These are phyloP conservation scores for Stylosanthes scabra DNA, from an alignment of 331 rosid genomes.

Conservation along the genomic window DNA sequence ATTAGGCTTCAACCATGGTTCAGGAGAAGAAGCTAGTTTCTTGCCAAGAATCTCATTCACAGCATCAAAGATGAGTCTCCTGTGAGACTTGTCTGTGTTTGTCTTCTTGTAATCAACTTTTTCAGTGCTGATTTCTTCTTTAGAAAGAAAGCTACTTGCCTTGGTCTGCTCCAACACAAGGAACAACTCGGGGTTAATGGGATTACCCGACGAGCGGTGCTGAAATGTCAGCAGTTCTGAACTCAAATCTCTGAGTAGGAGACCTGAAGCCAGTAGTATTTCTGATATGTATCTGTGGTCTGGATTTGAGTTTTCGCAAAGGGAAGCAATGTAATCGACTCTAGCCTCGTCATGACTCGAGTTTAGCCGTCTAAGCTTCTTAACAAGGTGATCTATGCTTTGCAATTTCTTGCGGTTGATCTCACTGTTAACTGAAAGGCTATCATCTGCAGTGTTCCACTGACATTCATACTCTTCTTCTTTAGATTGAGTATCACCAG, in stretches of 20 bases:
- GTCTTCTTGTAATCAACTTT: constrained; percentile 43
- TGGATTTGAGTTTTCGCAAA: constrained; percentile 75
- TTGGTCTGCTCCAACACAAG: constrained; percentile 87
- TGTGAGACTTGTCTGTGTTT: constrained; percentile 58
- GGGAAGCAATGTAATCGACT: constrained; percentile 81
- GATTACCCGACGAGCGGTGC: constrained; percentile 75
- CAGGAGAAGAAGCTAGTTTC: constrained; percentile 55
- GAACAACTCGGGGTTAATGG: constrained; percentile 85
- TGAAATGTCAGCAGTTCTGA: constrained; percentile 71
- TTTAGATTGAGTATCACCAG: constrained; percentile 43
- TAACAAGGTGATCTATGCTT: constrained; percentile 77
- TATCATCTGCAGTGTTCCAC: constrained; percentile 57
- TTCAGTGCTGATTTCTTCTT: constrained; percentile 46
- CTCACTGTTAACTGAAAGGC: constrained; percentile 44
- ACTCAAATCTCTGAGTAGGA: constrained; percentile 73
- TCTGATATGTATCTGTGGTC: constrained; percentile 87
- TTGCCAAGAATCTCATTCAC: constrained; percentile 72
- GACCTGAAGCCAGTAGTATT: constrained; percentile 85
- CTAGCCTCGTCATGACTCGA: constrained; percentile 82
- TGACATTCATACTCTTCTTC: constrained; percentile 48
- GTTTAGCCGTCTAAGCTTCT: constrained; percentile 82
- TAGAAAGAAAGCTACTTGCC: constrained; percentile 66
- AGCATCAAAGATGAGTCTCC: constrained; percentile 76
- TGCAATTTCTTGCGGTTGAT: constrained; percentile 75
- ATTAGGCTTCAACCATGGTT: constrained; percentile 61